Base-by-base conservation (phyloP, 2,329 filamentous ascomycete species). In the Fusarium citri region DNA sequence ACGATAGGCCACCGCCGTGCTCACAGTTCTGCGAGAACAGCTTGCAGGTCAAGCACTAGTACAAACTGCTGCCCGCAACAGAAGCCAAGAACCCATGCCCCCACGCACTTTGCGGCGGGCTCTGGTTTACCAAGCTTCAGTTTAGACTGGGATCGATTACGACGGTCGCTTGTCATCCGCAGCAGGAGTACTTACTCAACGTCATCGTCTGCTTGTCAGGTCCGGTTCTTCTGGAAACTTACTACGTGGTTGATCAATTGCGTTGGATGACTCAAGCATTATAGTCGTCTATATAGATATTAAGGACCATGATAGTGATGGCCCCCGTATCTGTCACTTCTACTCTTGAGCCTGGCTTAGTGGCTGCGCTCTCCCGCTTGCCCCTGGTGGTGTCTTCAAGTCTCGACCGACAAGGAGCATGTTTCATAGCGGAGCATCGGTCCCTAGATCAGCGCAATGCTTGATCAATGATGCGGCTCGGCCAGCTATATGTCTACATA, bases 401-500 rank as follows among this genome's bases (percentile, higher is more conserved):
- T 26, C 34, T 14, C 18, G 34, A 37, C 23, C 23, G 25, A 31
- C 25, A 18, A 50, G 45, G 41, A 50, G 23, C 26, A 37, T 41
- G 60, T 65, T 65, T 59, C 30, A 53, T 41, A 48, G 42, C 37
- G 34, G 54, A 59, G 61, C 37, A 66, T 61, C 43, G 51, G 61
- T 66, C 47, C 42, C 30, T 64, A 30, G 42, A 54, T 66, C 61
- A 66, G 43, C 43, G 31, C 41, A 43, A 48, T 66, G 37, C 40
- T 49, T 16, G 49, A 28, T 41, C 30, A 41, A 50, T 66, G 55
- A 48, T 58, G 45, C 31, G 26, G 46, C 51, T 50, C 43, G 42
- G 59, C 37, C 41, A 48, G 60, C 16, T 40, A 16, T 25, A 10
- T 3, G 20, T 26, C 31, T 41, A 37, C 42, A 23, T 30, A 20